Evolutionary conservation across 1,284 basidiomycete species (phyloP).

Genomic region (Ceratobasidium sp.): DNA sequence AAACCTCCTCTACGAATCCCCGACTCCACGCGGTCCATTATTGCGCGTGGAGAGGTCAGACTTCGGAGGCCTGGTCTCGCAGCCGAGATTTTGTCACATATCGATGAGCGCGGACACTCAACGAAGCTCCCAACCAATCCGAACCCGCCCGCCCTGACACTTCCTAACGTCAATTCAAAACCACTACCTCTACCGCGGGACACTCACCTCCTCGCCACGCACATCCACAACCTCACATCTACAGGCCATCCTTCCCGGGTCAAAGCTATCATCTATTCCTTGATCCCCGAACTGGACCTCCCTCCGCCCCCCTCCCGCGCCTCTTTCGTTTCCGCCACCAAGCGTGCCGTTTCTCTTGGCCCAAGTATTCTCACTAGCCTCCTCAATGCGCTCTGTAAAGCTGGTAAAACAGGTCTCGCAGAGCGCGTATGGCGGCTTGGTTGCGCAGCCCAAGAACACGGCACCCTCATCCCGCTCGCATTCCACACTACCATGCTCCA

Average conservation of each 20-base stretch:
- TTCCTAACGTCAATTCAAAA: not conserved
- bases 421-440: conserved; percentile 72
- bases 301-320: conserved; percentile 58
- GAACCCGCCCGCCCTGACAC: not conserved
- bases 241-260: conserved; percentile 62
- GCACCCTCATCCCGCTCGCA: conserved; percentile 62
- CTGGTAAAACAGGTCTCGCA: conserved; percentile 65
- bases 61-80: conserved; percentile 20
- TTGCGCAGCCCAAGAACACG: conserved; percentile 55
- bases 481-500: conserved; percentile 78
- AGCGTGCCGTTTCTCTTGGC: conserved; percentile 55
- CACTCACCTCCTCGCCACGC: conserved; percentile 46
- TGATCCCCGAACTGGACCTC: conserved; percentile 66
- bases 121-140: not conserved
- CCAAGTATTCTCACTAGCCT: conserved; percentile 68
- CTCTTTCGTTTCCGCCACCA: conserved; percentile 49
- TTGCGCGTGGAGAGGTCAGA: conserved; percentile 57
- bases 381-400: conserved; percentile 69
- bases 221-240: conserved; percentile 64
- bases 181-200: not conserved
- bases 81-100: conserved; percentile 5
- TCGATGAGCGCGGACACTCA: conserved; percentile 14
- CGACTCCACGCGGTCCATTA: conserved; percentile 65
- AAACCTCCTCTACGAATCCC: conserved; percentile 59
- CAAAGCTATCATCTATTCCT: conserved; percentile 58